Evolutionary conservation across 768 basidiomycete species (phyloP).

Genomic region (Solioccasus polychromus): DNA sequence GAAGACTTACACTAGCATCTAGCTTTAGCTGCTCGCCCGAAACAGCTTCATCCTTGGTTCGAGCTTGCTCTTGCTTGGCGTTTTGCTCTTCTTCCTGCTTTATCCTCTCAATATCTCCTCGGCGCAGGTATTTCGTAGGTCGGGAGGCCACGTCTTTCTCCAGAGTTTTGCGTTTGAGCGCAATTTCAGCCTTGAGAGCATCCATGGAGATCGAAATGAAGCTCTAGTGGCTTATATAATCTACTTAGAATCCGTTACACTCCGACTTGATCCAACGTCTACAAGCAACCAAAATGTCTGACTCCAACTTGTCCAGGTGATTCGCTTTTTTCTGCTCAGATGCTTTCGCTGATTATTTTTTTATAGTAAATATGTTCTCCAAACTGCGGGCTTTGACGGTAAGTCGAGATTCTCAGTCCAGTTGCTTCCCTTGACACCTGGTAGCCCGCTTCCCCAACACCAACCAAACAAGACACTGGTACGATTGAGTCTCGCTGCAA

Average conservation of each 20-base stretch:
- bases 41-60: constrained; percentile 12
- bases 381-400: constrained; percentile 96
- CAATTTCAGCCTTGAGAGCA: constrained; percentile 86
- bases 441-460: constrained; percentile 85
- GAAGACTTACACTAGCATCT: constrained; percentile 43
- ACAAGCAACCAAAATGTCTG: constrained; percentile 56
- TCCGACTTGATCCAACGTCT: constrained; percentile 34
- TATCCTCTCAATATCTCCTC: constrained; percentile 83
- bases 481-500: constrained; percentile 20
- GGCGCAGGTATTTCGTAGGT: constrained; percentile 84
- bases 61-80: constrained; percentile 21
- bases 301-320: constrained; percentile 55
- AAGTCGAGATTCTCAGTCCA: constrained; percentile 17
- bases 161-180: constrained; percentile 78
- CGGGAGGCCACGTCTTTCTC: constrained; percentile 44
- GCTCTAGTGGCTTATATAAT: constrained; percentile 22
- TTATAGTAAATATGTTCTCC: constrained; percentile 78
- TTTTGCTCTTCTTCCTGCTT: constrained; percentile 45
- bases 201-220: constrained; percentile 59
- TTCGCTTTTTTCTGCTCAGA: constrained; percentile 1
- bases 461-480: constrained; percentile 98
- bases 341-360: constrained; percentile 16
- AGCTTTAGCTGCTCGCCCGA: constrained; percentile 23
- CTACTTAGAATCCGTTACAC: constrained; percentile 32
- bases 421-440: constrained; percentile 12